Base-by-base conservation (phyloP, 164 flowering plant species). In the Paratinospora sagittata region DNA sequence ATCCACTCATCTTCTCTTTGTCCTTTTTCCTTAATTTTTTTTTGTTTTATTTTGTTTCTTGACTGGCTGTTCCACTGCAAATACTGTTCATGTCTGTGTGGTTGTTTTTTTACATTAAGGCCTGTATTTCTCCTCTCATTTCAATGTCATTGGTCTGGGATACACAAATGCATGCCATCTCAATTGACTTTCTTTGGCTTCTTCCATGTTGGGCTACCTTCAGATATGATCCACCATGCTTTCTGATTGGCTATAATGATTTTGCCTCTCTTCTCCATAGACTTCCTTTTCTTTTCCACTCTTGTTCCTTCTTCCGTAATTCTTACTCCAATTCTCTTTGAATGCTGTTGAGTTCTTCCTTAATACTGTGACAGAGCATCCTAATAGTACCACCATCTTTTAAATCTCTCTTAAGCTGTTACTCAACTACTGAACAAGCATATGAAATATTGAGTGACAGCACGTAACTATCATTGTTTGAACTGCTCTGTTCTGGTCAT, bases 11-110 rank as follows among this genome's bases (percentile, higher is more conserved):
- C 10, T 39, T 8, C 43, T 39, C 43, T 39, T 39, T 4, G 43
- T 39, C 10, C 24, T 6, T 63, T 60, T 47, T 62, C 23, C 65
- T 55, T 70, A 11, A 24, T 80, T 39, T 39, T 39, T 39, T 8
- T 39, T 39, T 1, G 1, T 39, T 39, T 39, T 1, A n/a, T n/a
- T 39, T 39, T 39, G 5, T 39, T 39, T n/a, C n/a, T 39, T 39
- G 43, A 3, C 1, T 39, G 43, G 43, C 10, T 39, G 43, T 11
- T 39, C 5, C 5, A 39, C 43, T 39, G 7, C 43, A 39, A 39
- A 39, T 39, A 39, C 43, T 39, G 43, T 8, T 39, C 10, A 39
- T 39, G 43, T 4, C 43, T 39, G 5, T 39, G 43, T 11, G 10
- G 43, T 39, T 39, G 43, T 39, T 39, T 39, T 39, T 11, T n/a